Evolutionary conservation across 345 rosid species (phyloP).

Genomic region (Kandelia obovata): DNA sequence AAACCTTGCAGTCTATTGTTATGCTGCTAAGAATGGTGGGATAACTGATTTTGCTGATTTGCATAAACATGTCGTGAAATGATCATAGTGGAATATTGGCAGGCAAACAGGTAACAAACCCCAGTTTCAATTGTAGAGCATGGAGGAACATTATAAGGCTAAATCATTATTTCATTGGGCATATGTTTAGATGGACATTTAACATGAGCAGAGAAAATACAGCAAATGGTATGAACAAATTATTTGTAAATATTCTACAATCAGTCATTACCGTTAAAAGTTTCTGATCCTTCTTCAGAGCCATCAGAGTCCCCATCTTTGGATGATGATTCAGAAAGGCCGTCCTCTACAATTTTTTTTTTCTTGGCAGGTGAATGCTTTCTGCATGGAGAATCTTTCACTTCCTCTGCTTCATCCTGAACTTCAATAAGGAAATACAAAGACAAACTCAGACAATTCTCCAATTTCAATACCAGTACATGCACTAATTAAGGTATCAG

Average conservation of each 20-base stretch:
- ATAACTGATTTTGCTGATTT: too few species aligned
- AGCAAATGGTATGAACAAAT: background rate
- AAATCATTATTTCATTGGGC: too few species aligned
- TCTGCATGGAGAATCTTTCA: constrained; percentile 35
- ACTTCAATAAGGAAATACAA: constrained; percentile 44
- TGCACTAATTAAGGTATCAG: constrained; percentile 4
- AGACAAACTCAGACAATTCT: constrained; percentile 16
- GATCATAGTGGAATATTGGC: too few species aligned
- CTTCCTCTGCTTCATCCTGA: constrained; percentile 51
- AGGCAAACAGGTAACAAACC: too few species aligned
- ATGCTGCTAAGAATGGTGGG: too few species aligned
- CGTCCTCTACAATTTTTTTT: constrained; percentile 34
- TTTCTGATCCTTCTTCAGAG: constrained; percentile 46
- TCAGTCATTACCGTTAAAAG: constrained; percentile 27
- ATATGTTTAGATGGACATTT: background rate
- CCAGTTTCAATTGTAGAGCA: too few species aligned
- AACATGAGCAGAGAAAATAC: background rate
- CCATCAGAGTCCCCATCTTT: constrained; percentile 48
- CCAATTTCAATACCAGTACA: background rate
- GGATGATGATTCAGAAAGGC: constrained; percentile 43
- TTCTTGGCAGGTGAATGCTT: constrained; percentile 28
- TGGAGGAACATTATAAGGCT: too few species aligned
- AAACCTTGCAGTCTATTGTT: too few species aligned
- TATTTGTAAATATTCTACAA: background rate
- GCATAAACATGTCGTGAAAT: too few species aligned